Evolutionary conservation across 208 protist genomes (phyloP), one percentile per base, ranked within the genome.

Genomic region (Wallacemonas rigidus): DNA sequence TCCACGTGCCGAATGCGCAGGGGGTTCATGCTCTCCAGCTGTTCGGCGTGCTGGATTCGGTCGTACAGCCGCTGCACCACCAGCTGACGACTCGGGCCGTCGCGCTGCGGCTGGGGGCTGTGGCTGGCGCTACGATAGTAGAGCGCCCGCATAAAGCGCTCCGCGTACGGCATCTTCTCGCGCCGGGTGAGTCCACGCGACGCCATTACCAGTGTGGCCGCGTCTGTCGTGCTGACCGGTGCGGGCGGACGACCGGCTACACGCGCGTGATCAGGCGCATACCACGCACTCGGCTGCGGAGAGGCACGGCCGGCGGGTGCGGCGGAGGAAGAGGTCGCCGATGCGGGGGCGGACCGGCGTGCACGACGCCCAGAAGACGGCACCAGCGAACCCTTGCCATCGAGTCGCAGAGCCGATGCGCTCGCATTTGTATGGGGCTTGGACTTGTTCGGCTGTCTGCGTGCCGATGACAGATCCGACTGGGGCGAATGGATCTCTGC

Each of bases 71-170:
- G 60, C 43, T 48, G 60, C 60, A 65, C 60, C 41, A 65, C 60
- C 12, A 44, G 60, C 43, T 65, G 60, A 3, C 60, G 60, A 17
- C 40, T 65, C 39, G 6, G 60, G 7, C 4, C 12, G 41, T 48
- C 50, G 12, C 60, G 60, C n/a, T 6, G 43, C 7, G 3, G 4
- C 60, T 44, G 60, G 4, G 60, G 14, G 3, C 12, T 7, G 56
- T 9, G 38, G 56, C 56, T 51, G 44, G 56, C 63, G 15, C 50
- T 75, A 40, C 77, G 69, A 39, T 76, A 79, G 73, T 88, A 88
- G n/a, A 92, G 75, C 9, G 71, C 60, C 45, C 79, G 43, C 67
- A 88, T 75, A 57, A 83, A 88, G 58, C 83, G 83, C 47, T 78
- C 74, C 5, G 81, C 76, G 65, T 85, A 87, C 38, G 54, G 75